Evolutionary conservation across 345 rosid genomes (phyloP).

Genomic region (Lagerstroemia speciosa): DNA sequence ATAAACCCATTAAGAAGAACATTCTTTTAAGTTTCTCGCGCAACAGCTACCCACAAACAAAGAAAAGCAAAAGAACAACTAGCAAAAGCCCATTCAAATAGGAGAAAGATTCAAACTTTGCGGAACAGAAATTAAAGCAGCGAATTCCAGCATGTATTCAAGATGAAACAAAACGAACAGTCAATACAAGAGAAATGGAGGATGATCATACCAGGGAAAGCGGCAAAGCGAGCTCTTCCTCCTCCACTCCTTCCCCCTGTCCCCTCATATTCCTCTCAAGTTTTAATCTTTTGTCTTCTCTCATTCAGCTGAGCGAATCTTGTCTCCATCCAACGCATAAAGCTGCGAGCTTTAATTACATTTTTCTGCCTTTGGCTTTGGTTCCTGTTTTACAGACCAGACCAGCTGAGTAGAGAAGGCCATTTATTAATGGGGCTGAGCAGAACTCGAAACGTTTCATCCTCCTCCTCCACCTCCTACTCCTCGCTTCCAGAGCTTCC

Average conservation of each 20-base stretch:
- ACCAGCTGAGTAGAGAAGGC: not conserved
- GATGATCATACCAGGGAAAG: not conserved
- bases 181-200: not conserved
- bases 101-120: not conserved
- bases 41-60: not conserved
- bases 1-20: not conserved
- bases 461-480: not conserved
- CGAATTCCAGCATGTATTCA: not conserved
- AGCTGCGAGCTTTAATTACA: slow-evolving; percentile 9
- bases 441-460: not conserved
- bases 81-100: not conserved
- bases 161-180: not conserved
- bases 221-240: not conserved
- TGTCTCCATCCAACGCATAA: slow-evolving; percentile 6
- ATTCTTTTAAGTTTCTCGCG: not conserved
- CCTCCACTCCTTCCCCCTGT: not conserved
- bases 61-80: not conserved
- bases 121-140: not conserved
- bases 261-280: not conserved
- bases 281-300: slow-evolving; percentile 6
- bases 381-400: slow-evolving; percentile 1
- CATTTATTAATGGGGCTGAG: not conserved
- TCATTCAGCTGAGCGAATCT: slow-evolving; percentile 7
- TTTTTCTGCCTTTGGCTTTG: not conserved
- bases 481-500: not conserved